Conservation (phyloP, 1,139 yeast genomes). For the Yamadazyma conglobata region DNA sequence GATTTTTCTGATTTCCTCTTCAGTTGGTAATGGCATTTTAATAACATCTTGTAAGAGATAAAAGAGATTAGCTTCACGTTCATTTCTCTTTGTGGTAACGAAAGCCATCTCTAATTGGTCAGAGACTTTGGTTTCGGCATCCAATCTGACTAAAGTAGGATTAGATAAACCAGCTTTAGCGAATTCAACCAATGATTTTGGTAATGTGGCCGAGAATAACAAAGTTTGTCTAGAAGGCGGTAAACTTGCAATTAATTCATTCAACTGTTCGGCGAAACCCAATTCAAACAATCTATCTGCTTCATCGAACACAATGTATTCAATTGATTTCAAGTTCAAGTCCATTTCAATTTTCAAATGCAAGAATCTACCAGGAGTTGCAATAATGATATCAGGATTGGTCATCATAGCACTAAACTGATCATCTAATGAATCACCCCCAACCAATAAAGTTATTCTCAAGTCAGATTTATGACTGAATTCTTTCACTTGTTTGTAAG, state of each 20-base stretch:
- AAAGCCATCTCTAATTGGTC: slow-evolving; percentile 91
- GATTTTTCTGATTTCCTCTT: slow-evolving; percentile 56
- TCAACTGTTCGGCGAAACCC: slow-evolving; percentile 94
- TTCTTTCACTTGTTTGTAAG: slow-evolving; percentile 84
- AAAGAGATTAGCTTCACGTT: slow-evolving; percentile 85
- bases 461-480: slow-evolving; percentile 82
- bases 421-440: slow-evolving; percentile 97
- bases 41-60: slow-evolving; percentile 77
- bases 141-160: slow-evolving; percentile 88
- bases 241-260: slow-evolving; percentile 79
- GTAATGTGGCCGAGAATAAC: slow-evolving; percentile 92
- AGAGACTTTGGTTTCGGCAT: slow-evolving; percentile 86
- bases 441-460: slow-evolving; percentile 76
- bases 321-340: slow-evolving; percentile 74
- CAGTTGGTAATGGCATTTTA: slow-evolving; percentile 75
- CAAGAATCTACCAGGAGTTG: slow-evolving; percentile 96
- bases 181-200: slow-evolving; percentile 87
- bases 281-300: slow-evolving; percentile 96
- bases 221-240: slow-evolving; percentile 84
- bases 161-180: slow-evolving; percentile 94
- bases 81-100: slow-evolving; percentile 73
- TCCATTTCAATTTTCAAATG: slow-evolving; percentile 96
- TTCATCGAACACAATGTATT: slow-evolving; percentile 94
- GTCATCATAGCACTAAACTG: slow-evolving; percentile 91
- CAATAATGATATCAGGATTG: slow-evolving; percentile 91